A percentile compares a stretch with the other conserved stretches of the same genome.
Evolutionary conservation across 352 stramenopile species (phyloP).

Genomic region (Pythium phragmiticola): DNA sequence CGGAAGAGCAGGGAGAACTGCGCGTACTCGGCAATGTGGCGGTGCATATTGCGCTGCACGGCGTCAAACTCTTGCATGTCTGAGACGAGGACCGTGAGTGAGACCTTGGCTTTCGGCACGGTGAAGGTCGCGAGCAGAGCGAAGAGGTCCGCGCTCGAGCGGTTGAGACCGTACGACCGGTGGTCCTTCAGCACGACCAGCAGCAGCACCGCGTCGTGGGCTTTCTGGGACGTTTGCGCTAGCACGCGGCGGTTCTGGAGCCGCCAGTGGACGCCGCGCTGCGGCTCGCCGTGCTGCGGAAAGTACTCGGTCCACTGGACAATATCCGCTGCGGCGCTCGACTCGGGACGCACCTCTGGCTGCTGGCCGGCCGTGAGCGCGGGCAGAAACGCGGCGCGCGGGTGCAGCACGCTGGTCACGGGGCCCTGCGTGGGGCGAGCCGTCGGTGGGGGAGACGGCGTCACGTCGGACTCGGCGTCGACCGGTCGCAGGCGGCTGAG

Average conservation of each 20-base stretch:
- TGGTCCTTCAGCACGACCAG: constrained; percentile 30
- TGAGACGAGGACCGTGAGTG: constrained; percentile 40
- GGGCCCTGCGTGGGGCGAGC: too few relatives aligned
- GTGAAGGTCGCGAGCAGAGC: constrained; percentile 28
- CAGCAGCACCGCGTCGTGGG: constrained; percentile 26
- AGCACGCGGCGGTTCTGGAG: constrained; percentile 1
- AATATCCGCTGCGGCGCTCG: not conserved
- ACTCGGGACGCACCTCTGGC: not conserved
- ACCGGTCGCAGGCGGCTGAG: not conserved
- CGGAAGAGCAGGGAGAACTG: constrained; percentile 34
- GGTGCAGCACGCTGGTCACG: not conserved
- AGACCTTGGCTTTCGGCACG: constrained; percentile 31
- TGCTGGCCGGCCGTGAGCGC: not conserved
- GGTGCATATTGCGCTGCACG: constrained; percentile 21
- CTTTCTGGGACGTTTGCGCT: not conserved
- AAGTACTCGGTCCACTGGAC: constrained; percentile 13
- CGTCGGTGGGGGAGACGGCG: not conserved
- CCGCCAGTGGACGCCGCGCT: constrained; percentile 13
- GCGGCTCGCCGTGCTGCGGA: not conserved
- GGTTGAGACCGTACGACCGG: constrained; percentile 32
- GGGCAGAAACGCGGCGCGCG: not conserved
- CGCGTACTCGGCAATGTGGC: constrained; percentile 21
- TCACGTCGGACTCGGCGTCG: not conserved
- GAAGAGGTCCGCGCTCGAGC: constrained; percentile 33
- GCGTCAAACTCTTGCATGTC: constrained; percentile 28